A percentile compares a stretch with the other conserved stretches of the same genome.
Evolutionary conservation across 2,329 filamentous ascomycete species (phyloP).

Genomic region (Arthroderma sp.): DNA sequence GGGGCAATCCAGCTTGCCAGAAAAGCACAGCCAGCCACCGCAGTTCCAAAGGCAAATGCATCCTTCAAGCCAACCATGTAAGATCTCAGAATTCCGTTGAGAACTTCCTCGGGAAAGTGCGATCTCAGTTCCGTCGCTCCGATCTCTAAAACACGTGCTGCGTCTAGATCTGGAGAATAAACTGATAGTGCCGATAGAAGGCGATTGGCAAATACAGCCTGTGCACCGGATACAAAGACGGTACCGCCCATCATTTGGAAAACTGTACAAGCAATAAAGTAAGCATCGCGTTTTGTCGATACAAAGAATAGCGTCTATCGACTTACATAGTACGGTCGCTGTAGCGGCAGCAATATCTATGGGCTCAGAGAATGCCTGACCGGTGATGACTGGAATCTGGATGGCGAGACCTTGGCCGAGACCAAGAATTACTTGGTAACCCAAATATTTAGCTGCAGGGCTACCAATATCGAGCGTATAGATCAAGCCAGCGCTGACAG

Average conservation of each 20-base stretch:
- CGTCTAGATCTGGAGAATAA: constrained; percentile 27
- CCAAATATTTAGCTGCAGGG: constrained; percentile 15
- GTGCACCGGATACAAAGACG: constrained; percentile 14
- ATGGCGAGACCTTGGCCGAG: constrained; percentile 15
- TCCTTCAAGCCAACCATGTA: constrained; percentile 9
- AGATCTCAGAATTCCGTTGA: constrained; percentile 5
- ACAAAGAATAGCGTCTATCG: too few relatives aligned
- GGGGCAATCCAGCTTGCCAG: background rate
- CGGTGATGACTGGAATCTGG: constrained; percentile 12
- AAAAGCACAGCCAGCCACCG: constrained; percentile 2
- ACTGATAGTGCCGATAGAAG: constrained; percentile 6
- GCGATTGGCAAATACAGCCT: constrained; percentile 13
- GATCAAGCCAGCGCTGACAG: constrained; percentile 20
- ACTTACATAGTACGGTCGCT: constrained; percentile 13
- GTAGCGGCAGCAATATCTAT: constrained; percentile 12
- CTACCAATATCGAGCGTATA: constrained; percentile 16
- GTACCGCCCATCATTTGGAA: constrained; percentile 13
- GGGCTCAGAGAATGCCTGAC: constrained; percentile 12
- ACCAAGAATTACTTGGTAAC: constrained; percentile 16
- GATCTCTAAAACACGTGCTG: constrained; percentile 29
- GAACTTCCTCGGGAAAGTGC: constrained; percentile 33
- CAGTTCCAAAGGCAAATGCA: constrained; percentile 5
- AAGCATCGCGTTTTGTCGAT: too few relatives aligned
- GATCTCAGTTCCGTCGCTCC: constrained; percentile 48
- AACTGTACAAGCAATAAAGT: background rate